phyloP scores from a whole-genome alignment of 345 rosid species.

The Gossypium mustelinum region DNA sequence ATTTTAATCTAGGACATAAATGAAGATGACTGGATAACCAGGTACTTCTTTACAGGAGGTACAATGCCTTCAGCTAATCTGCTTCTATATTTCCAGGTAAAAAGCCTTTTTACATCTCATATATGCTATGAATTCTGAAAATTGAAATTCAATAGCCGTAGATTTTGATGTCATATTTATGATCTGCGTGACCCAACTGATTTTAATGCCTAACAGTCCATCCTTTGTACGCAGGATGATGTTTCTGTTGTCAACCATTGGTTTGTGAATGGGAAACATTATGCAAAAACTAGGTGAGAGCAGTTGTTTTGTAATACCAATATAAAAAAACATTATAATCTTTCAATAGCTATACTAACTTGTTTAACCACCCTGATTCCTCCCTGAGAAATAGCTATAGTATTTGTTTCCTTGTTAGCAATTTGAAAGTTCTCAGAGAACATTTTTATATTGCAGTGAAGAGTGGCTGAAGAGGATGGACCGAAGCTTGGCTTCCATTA shows the following conservation, averaged over 20 bases:
- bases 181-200: not conserved
- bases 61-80: conserved; percentile 88
- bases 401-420: not conserved
- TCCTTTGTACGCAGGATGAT: conserved; percentile 46
- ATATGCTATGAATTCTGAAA: not conserved
- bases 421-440: not conserved
- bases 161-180: not conserved
- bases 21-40: conserved; percentile 83
- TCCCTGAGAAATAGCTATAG: not conserved
- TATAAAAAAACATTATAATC: not conserved
- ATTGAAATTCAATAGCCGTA: not conserved
- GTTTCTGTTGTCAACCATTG: conserved; percentile 70
- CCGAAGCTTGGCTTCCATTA: conserved; percentile 37
- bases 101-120: not conserved
- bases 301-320: not conserved
- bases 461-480: conserved; percentile 94
- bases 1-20: not conserved
- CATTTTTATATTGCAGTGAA: conserved; percentile 40
- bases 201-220: not conserved
- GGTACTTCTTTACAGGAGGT: conserved; percentile 83
- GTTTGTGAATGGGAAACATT: conserved; percentile 82
- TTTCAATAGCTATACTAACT: not conserved
- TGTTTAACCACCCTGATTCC: not conserved
- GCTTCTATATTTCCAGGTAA: conserved; percentile 83
- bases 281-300: conserved; percentile 68